Evolutionary conservation across 441 rosid genomes (phyloP).

Genomic region (Gossypium trilobum): DNA sequence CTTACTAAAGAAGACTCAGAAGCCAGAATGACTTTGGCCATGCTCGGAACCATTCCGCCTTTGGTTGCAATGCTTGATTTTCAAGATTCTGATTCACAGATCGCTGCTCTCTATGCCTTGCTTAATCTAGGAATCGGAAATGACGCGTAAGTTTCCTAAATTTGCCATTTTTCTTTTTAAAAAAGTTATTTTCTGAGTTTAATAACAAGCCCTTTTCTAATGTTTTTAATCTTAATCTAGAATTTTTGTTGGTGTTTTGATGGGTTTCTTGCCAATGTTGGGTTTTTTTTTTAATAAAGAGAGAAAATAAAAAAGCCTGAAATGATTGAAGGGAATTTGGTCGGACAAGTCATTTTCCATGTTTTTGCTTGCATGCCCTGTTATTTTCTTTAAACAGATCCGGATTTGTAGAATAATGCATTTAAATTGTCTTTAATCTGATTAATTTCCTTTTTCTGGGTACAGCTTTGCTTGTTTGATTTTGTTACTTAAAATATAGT

Average conservation of each 20-base stretch:
- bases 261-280: not conserved
- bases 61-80: slow-evolving; percentile 74
- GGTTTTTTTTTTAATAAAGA: not conserved
- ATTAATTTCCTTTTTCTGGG: not conserved
- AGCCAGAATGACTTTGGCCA: slow-evolving; percentile 63
- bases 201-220: not conserved
- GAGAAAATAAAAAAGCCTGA: not conserved
- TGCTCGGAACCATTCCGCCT: slow-evolving; percentile 91
- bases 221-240: not conserved
- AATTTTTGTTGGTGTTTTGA: not conserved
- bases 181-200: not conserved
- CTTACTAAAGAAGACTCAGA: slow-evolving; percentile 64
- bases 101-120: slow-evolving; percentile 72
- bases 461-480: not conserved
- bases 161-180: not conserved
- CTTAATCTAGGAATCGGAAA: slow-evolving; percentile 94
- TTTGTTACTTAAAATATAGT: not conserved
- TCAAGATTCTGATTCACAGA: slow-evolving; percentile 39
- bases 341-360: slow-evolving; percentile 34
- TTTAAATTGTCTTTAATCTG: slow-evolving; percentile 7
- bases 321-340: not conserved
- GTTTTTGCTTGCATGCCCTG: slow-evolving; percentile 6
- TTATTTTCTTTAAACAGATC: slow-evolving; percentile 15
- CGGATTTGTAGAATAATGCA: not conserved
- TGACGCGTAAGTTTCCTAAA: slow-evolving; percentile 48